These are phyloP conservation scores for Canavalia gladiata DNA, from an alignment of 306 rosid genomes.

Conservation along the genomic window DNA sequence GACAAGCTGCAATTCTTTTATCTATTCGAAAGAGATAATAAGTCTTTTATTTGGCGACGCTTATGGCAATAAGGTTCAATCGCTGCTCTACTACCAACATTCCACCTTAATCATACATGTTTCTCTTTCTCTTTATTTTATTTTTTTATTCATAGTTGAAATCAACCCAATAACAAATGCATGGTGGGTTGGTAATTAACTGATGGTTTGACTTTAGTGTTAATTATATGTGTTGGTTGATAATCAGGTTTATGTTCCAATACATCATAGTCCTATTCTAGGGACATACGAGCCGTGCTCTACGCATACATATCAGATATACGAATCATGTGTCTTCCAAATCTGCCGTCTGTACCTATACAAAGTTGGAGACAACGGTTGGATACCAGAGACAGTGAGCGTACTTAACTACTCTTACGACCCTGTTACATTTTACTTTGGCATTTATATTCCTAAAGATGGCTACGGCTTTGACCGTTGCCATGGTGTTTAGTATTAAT, in stretches of 20 bases:
- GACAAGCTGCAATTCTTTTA: conserved; percentile 71
- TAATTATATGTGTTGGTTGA: neutral
- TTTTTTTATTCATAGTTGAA: too few relatives aligned
- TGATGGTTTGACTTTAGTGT: neutral
- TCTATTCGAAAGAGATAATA: conserved; percentile 63
- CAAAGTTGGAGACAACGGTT: conserved; percentile 72
- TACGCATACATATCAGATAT: conserved; percentile 50
- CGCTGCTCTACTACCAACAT: neutral
- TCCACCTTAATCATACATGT: neutral
- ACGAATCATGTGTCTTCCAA: conserved; percentile 61
- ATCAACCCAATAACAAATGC: neutral
- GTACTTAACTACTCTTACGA: conserved; percentile 42
- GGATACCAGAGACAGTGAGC: conserved; percentile 67
- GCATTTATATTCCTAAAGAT: conserved; percentile 52
- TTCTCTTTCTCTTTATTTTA: neutral
- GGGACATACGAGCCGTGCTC: conserved; percentile 64
- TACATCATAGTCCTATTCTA: conserved; percentile 55
- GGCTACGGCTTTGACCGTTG: conserved; percentile 60
- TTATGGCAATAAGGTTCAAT: conserved; percentile 67
- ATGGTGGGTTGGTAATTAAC: neutral
- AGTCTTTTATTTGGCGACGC: conserved; percentile 73
- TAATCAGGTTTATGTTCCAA: conserved; percentile 67
- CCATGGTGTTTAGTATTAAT: neutral
- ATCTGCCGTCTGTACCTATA: conserved; percentile 64
- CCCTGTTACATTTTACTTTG: conserved; percentile 54